Evolutionary conservation across 176 grass and related monocot species (phyloP).

Genomic region (Aegilops sharonensis): DNA sequence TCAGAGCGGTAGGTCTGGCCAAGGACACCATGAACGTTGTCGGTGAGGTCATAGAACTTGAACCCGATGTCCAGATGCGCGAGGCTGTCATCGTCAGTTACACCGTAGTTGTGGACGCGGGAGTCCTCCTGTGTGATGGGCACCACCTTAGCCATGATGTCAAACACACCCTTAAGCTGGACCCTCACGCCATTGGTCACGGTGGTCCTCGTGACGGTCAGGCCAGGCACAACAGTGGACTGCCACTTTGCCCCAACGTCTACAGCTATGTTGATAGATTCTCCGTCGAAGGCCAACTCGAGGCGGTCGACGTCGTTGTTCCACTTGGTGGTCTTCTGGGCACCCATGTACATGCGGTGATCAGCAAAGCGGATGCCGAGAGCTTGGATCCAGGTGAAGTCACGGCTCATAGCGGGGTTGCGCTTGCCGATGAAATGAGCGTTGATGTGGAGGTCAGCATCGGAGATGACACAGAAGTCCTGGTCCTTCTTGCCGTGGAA

Average conservation of each 20-base stretch:
- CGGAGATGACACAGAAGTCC: slow-evolving; percentile 44
- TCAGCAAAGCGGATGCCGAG: slow-evolving; percentile 43
- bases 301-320: slow-evolving; percentile 32
- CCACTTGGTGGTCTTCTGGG: slow-evolving; percentile 39
- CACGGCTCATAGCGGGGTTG: slow-evolving; percentile 33
- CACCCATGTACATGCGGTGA: slow-evolving; percentile 52
- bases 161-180: not conserved
- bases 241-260: not conserved
- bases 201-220: not conserved
- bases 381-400: slow-evolving; percentile 61
- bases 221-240: not conserved
- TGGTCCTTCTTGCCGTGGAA: slow-evolving; percentile 56
- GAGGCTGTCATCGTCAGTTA: not conserved
- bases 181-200: not conserved
- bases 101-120: not conserved
- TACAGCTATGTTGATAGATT: not conserved
- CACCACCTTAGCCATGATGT: not conserved
- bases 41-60: not conserved
- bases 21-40: not conserved
- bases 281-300: not conserved
- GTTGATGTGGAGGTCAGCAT: slow-evolving; percentile 29
- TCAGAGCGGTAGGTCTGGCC: not conserved
- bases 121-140: not conserved
- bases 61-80: not conserved
- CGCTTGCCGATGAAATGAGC: slow-evolving; percentile 52